Conservation (phyloP, 2,329 filamentous ascomycete species). For the Trichoderma oligosporum region DNA sequence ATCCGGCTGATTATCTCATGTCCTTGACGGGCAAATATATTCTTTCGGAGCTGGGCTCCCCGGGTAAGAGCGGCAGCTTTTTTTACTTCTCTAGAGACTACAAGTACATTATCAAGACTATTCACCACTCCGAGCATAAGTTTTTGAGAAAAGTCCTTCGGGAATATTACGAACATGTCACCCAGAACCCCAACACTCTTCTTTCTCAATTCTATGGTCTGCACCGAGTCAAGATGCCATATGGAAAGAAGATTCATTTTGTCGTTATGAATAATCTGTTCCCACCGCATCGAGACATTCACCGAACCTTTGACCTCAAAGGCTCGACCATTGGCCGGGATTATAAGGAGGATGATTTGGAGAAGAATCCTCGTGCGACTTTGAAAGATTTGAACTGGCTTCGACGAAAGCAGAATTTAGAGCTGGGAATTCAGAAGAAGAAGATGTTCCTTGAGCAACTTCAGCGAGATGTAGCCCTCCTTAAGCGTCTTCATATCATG, state of each 20-base stretch:
- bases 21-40: slow-evolving; percentile 98
- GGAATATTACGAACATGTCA: slow-evolving; percentile 91
- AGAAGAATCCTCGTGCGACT: slow-evolving; percentile 85
- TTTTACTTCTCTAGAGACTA: slow-evolving; percentile 99
- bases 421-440: slow-evolving; percentile 87
- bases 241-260: slow-evolving; percentile 97
- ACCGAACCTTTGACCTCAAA: slow-evolving; percentile 94
- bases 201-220: slow-evolving; percentile 97
- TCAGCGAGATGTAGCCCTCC: slow-evolving; percentile 75
- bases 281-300: slow-evolving; percentile 93
- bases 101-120: slow-evolving; percentile 99
- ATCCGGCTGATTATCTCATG: slow-evolving; percentile 97
- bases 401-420: slow-evolving; percentile 75
- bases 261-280: slow-evolving; percentile 99
- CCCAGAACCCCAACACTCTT: slow-evolving; percentile 90
- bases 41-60: slow-evolving; percentile 91
- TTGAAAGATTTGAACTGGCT: slow-evolving; percentile 98
- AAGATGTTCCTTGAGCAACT: slow-evolving; percentile 85
- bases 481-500: slow-evolving; percentile 93
- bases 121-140: slow-evolving; percentile 91
- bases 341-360: slow-evolving; percentile 81
- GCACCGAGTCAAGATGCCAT: slow-evolving; percentile 96
- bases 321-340: slow-evolving; percentile 93
- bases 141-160: slow-evolving; percentile 78
- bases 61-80: slow-evolving; percentile 97